phyloP scores from a whole-genome alignment of 2,329 filamentous ascomycete genomes.

The Orbilia oligospora region DNA sequence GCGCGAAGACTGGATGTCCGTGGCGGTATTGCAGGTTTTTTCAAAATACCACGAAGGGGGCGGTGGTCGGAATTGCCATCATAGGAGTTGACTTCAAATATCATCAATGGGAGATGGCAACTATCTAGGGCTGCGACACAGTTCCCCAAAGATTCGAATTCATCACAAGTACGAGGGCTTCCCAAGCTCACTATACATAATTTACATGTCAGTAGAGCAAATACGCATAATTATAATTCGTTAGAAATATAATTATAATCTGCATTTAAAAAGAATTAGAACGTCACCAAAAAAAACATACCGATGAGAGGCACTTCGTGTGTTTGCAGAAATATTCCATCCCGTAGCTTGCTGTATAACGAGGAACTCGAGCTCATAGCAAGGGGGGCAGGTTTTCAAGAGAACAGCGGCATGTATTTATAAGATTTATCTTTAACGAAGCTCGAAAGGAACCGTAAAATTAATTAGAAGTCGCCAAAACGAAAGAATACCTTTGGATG shows the following conservation, averaged over 20 bases:
- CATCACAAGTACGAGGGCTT: no score
- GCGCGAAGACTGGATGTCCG: conserved; percentile 46
- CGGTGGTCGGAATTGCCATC: conserved; percentile 43
- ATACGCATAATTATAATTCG: background rate
- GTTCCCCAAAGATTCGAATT: no score
- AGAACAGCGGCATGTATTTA: background rate
- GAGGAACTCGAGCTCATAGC: conserved; percentile 20
- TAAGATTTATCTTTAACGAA: no score
- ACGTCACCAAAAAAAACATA: background rate
- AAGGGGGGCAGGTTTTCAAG: background rate
- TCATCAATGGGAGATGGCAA: background rate
- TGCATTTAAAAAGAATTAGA: no score
- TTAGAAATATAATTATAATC: no score
- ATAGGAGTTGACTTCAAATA: background rate
- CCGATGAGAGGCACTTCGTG: background rate
- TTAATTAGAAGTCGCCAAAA: background rate
- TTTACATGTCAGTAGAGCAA: background rate
- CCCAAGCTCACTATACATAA: background rate
- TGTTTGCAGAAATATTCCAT: conserved; percentile 4
- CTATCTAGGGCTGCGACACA: no score
- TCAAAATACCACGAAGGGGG: conserved; percentile 41
- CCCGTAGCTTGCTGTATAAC: background rate
- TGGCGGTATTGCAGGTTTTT: conserved; percentile 42
- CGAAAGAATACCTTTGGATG: background rate
- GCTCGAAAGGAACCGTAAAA: no score